phyloP scores from a whole-genome alignment of 176 grass and related monocot genomes.

The Phragmites australis region DNA sequence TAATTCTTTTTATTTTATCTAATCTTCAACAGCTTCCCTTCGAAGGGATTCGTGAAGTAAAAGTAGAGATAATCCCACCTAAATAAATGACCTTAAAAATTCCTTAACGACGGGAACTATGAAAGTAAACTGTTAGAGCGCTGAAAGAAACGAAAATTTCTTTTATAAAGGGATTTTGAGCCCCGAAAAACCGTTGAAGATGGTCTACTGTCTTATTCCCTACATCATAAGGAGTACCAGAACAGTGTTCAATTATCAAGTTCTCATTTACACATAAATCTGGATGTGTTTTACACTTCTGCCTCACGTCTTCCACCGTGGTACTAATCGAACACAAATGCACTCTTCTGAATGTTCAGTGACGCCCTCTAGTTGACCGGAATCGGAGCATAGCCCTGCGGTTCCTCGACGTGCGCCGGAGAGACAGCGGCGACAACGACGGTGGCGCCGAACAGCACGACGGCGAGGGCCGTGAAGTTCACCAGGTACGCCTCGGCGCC shows the following conservation, averaged over 20 bases:
- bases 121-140: too few species aligned
- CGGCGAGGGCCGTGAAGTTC: conserved; percentile 73
- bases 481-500: conserved; percentile 77
- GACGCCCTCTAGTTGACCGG: conserved; percentile 30
- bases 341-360: neutral
- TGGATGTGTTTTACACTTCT: neutral
- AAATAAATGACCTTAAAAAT: too few species aligned
- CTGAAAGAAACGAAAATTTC: too few species aligned
- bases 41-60: too few species aligned
- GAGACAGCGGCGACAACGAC: conserved; percentile 64
- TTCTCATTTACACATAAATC: neutral
- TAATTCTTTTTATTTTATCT: too few species aligned
- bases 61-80: too few species aligned
- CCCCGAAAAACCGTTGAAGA: too few species aligned
- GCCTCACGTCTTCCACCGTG: neutral
- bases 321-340: neutral
- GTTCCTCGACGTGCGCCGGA: conserved; percentile 51
- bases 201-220: too few species aligned
- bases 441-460: conserved; percentile 64
- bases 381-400: conserved; percentile 59
- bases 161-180: too few species aligned
- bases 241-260: neutral
- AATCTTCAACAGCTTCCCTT: too few species aligned
- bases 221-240: too few species aligned
- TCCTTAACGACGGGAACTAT: too few species aligned